Conservation (phyloP, 148 eudicot genomes). For the Nepenthes gracilis region DNA sequence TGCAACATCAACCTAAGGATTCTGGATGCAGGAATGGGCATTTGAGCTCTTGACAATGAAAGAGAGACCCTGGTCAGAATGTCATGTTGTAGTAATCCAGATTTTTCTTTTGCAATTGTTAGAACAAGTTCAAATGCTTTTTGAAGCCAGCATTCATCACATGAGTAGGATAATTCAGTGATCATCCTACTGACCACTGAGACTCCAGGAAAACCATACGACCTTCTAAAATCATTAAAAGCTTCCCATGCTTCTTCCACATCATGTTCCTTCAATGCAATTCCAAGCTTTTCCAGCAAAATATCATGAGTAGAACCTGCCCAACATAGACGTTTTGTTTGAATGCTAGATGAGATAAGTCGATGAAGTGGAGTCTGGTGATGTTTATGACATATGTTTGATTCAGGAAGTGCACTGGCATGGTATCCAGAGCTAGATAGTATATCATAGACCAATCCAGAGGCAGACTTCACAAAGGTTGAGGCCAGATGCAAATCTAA, state of each 20-base stretch:
- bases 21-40: slow-evolving; percentile 49
- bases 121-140: slow-evolving; percentile 40
- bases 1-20: slow-evolving; percentile 63
- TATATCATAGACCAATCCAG: slow-evolving; percentile 9
- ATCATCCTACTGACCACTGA: slow-evolving; percentile 36
- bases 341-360: slow-evolving; percentile 16
- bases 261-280: slow-evolving; percentile 40
- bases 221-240: slow-evolving; percentile 41
- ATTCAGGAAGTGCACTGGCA: neutral
- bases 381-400: neutral
- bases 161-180: slow-evolving; percentile 54
- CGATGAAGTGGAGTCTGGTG: neutral
- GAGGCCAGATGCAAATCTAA: slow-evolving; percentile 3
- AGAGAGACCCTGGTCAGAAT: slow-evolving; percentile 48
- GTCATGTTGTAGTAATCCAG: slow-evolving; percentile 33
- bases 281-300: slow-evolving; percentile 40
- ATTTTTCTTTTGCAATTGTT: slow-evolving; percentile 28
- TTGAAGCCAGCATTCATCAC: slow-evolving; percentile 44
- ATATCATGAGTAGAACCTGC: slow-evolving; percentile 13
- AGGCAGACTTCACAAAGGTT: slow-evolving; percentile 7
- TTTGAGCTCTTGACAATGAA: slow-evolving; percentile 67
- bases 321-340: slow-evolving; percentile 9
- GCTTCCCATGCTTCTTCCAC: slow-evolving; percentile 55
- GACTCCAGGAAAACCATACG: slow-evolving; percentile 51
- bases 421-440: slow-evolving; percentile 3